Evolutionary conservation across 2,329 filamentous ascomycete genomes (phyloP), one percentile per base, ranked within the genome.

Genomic region (Dactylonectria macrodidyma): DNA sequence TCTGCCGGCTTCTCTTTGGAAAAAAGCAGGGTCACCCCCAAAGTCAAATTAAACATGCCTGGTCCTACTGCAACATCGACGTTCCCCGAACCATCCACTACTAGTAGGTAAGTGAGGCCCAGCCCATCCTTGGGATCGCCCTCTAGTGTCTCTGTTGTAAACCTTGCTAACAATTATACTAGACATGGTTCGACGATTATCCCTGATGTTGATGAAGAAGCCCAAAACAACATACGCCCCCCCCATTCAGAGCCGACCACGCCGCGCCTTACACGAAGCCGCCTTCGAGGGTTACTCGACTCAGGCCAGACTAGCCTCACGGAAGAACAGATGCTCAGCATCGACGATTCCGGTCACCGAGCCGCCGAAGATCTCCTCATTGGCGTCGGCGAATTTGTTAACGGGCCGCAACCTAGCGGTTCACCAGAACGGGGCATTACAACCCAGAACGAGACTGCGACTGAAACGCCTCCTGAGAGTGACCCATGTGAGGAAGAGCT

Each of bases 31-130:
- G n/a, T 10, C 12, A 11, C 51, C n/a, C 51, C 51, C 9, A 19
- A 19, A 14, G 34, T 33, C 34, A 16, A 54, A 54, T 33, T 5
- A 54, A 22, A n/a, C 19, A 54, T 36, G 51, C 34, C 33, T 36
- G 51, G 51, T n/a, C 51, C 19, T 4, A 10, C 30, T 19, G 30
- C 33, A 54, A 22, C 33, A 7, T 54, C 51, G 14, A 54, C 51
- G 8, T 54, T 54, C n/a, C 51, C 51, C 12, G 51, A 54, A 19
- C 51, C 51, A n/a, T 8, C 33, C 10, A 54, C 33, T 33, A n/a
- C 16, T 5, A 54, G n/a, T 33, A n/a, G 51, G 51, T 54, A 24
- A 38, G 51, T n/a, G 12, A 54, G 26, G 12, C 30, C n/a, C 14
- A 22, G n/a, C 11, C 5, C 51, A 54, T 24, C n/a, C 22, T 10